These are phyloP conservation scores for Ophiocordyceps sinensis DNA, from an alignment of 2,329 filamentous ascomycete species.

Conservation along the genomic window DNA sequence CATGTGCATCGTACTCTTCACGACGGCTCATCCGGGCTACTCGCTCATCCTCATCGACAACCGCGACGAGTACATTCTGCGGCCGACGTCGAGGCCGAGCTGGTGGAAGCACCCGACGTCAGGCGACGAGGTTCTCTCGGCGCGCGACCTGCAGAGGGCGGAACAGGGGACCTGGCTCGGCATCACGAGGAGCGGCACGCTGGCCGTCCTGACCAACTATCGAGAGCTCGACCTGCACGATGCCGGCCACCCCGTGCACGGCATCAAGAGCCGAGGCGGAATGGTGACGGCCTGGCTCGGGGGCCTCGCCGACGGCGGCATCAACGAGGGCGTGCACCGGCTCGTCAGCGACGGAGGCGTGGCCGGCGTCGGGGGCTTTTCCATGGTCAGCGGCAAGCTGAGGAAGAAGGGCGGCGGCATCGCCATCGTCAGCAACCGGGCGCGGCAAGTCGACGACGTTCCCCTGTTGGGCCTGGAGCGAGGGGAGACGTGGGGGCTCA, in stretches of 20 bases:
- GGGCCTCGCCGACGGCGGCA: slow-evolving; percentile 29
- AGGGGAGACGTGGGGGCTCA: slow-evolving; percentile 41
- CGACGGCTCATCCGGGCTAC: slow-evolving; percentile 62
- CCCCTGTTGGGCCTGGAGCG: slow-evolving; percentile 40
- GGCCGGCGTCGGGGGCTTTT: slow-evolving; percentile 51
- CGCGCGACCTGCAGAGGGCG: slow-evolving; percentile 45
- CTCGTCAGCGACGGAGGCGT: slow-evolving; percentile 38
- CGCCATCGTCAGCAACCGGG: slow-evolving; percentile 49
- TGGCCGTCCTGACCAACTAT: slow-evolving; percentile 54
- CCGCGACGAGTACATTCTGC: slow-evolving; percentile 57
- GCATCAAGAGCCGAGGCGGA: slow-evolving; percentile 42
- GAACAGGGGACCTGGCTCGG: slow-evolving; percentile 55
- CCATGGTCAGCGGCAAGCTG: slow-evolving; percentile 50
- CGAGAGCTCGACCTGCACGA: slow-evolving; percentile 38
- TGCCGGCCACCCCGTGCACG: slow-evolving; percentile 35
- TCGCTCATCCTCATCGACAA: slow-evolving; percentile 65
- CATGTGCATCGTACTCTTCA: slow-evolving; percentile 69
- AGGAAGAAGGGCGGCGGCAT: slow-evolving; percentile 32
- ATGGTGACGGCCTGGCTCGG: slow-evolving; percentile 51
- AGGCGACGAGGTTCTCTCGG: slow-evolving; percentile 36
- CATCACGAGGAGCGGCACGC: slow-evolving; percentile 41
- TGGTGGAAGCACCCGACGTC: slow-evolving; percentile 41
- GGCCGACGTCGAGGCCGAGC: slow-evolving; percentile 47
- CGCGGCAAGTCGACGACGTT: slow-evolving; percentile 35
- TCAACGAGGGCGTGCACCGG: slow-evolving; percentile 34